Conservation (phyloP, 129 eudicot genomes). For the Flaveria ramosissima region DNA sequence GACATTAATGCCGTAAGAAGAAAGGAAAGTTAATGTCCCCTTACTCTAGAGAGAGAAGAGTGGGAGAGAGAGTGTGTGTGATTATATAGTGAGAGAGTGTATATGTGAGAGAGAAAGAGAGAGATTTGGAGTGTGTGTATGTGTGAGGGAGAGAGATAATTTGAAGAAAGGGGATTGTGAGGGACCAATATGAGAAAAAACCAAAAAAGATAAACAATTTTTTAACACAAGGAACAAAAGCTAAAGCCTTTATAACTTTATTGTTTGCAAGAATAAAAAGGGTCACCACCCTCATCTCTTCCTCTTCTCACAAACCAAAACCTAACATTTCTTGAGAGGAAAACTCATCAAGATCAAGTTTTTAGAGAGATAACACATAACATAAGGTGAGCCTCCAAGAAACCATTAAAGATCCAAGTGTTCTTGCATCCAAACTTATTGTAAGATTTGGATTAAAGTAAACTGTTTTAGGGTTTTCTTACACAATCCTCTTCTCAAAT, state of each 20-base stretch:
- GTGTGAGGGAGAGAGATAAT: background rate
- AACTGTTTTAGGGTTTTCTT: conserved; percentile 23
- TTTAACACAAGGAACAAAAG: conserved; percentile 34
- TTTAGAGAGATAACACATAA: conserved; percentile 24
- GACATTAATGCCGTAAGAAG: conserved; percentile 75
- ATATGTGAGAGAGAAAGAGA: background rate
- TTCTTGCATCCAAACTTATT: conserved; percentile 20
- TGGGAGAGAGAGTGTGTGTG: conserved; percentile 21
- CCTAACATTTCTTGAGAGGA: conserved; percentile 35
- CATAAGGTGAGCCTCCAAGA: conserved; percentile 5
- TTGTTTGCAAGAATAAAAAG: conserved; percentile 51
- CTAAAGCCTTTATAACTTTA: conserved; percentile 35
- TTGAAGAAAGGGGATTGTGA: conserved; percentile 23
- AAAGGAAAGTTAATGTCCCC: conserved; percentile 65
- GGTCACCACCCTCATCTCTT: conserved; percentile 37
- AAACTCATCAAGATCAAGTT: conserved; percentile 28
- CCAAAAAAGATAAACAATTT: conserved; percentile 48
- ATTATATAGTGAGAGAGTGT: background rate
- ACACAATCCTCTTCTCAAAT: conserved; percentile 7
- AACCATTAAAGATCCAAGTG: conserved; percentile 31
- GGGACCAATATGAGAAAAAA: conserved; percentile 42
- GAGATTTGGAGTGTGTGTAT: background rate
- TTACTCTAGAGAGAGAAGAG: conserved; percentile 32
- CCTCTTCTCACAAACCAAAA: conserved; percentile 38
- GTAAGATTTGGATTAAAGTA: background rate